Base-by-base conservation (phyloP, 2,329 filamentous ascomycete species). In the Ophiostoma piceae region DNA sequence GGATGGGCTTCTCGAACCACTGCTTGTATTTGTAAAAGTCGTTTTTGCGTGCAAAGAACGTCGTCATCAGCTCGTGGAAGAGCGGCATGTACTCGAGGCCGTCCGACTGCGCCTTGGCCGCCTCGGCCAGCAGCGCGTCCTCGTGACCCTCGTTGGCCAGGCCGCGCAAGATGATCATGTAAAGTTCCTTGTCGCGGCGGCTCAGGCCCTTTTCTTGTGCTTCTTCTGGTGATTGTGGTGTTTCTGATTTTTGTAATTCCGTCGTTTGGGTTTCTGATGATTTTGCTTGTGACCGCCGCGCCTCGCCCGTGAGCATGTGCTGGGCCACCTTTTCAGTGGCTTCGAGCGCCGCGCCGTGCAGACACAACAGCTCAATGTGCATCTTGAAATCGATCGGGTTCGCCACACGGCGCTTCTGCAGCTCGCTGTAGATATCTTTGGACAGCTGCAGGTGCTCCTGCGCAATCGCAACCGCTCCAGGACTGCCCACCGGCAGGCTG, bases 1-100 rank as follows among this genome's bases (percentile, higher is more conserved):
- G 75, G 3, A 88, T 79, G 1, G 84, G 81, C 72, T 84, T 85
- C 29, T 84, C 79, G 74, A 90, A 93, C 86, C 92, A 92, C 14
- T 81, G 77, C 75, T 90, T 88, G 2, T 88, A 88, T 72, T 86
- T 84, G n/a, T 82, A 77, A 3, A 90, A 76, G 66, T 87, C 81
- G 73, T 88, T 80, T 64, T 82, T 82, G 14, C 81, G 77, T 1
- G 89, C 85, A 74, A 89, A 92, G 74, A 90, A 90, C 0, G 77
- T 78, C 2, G 88, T 84, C 76, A 95, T 81, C 43, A 85, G 77
- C 70, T 82, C 77, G 73, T 88, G 84, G 68, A 87, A 76, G 3
- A 76, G 74, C 2, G 79, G 77, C 69, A 81, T 80, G 72, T 82
- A 85, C 16, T 79, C 76, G 8, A 85, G 71, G 0, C 81, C 82